phyloP scores from a whole-genome alignment of 2,329 filamentous ascomycete genomes.

The Clonostachys solani region DNA sequence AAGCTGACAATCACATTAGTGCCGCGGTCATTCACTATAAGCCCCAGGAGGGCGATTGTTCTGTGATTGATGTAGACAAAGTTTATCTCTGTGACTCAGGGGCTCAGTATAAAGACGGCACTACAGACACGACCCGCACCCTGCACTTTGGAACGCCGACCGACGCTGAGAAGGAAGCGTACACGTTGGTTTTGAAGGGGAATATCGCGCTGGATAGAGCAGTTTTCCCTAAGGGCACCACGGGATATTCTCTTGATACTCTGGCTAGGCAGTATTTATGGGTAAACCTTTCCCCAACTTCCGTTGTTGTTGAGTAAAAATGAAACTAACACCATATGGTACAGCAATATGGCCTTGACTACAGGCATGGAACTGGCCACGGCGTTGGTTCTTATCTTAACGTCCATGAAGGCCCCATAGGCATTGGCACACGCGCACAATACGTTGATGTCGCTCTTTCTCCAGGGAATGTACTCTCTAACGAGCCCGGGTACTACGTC shows the following conservation, averaged over 20 bases:
- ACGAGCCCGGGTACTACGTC: constrained; percentile 96
- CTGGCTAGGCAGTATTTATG: constrained; percentile 89
- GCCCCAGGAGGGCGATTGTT: constrained; percentile 77
- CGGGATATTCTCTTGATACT: constrained; percentile 84
- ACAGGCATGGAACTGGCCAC: constrained; percentile 93
- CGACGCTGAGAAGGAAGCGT: constrained; percentile 79
- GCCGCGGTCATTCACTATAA: constrained; percentile 96
- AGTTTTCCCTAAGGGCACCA: constrained; percentile 92
- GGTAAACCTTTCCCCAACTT: constrained; percentile 45
- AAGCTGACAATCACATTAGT: constrained; percentile 38
- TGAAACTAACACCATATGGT: constrained; percentile 8
- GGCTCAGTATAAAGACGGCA: constrained; percentile 93
- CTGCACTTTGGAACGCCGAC: constrained; percentile 87
- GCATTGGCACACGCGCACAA: constrained; percentile 87
- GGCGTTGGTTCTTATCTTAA: constrained; percentile 94
- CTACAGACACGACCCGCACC: constrained; percentile 92
- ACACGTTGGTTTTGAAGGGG: constrained; percentile 92
- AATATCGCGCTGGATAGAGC: constrained; percentile 84
- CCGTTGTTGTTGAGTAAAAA: not conserved
- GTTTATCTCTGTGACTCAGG: constrained; percentile 97
- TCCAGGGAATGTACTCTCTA: constrained; percentile 91
- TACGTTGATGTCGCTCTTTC: constrained; percentile 87
- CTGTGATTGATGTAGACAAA: constrained; percentile 75
- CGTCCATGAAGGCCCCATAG: constrained; percentile 95
- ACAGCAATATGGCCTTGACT: constrained; percentile 72